Base-by-base conservation (phyloP, 495 filamentous ascomycete species). In the Penicillium tannophilum region DNA sequence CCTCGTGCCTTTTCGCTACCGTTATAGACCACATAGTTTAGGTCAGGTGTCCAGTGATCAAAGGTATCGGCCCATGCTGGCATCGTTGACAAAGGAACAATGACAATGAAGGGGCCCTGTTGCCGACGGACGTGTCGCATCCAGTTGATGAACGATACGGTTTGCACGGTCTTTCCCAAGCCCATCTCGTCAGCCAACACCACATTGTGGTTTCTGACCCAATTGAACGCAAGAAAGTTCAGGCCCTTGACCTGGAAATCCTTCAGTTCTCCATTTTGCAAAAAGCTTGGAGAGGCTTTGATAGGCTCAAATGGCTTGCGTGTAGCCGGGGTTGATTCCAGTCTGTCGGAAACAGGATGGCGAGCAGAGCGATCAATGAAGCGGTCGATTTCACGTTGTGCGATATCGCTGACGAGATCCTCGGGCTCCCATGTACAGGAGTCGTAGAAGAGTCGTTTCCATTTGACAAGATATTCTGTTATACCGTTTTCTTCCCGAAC, bases 161-260 rank as follows among this genome's bases (percentile, higher is more conserved):
- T 97, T 73, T 99, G 94, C 3, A 99, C 93, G 1, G 94, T 99
- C 78, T 99, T 99, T 24, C 94, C 94, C 28, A 99, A 80, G 55
- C 94, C 94, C 94, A 99, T 99, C 69, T 99, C 94, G 63, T 99
- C 94, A 12, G 94, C 94, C 14, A 99, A 81, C 52, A 99, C 96
- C 61, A 97, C 93, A 65, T 97, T 98, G 63, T 91, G 90, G 44
- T 86, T 86, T 60, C 86, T 86, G 44, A 89, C 89, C 94, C 94
- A 99, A 70, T 97, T 96, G 66, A 92, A 90, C 41, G 91, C 91
- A 55, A 99, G 76, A 74, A 96, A 98, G 74, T 97, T 97, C 51
- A 99, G 72, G 6, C 94, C 94, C 45, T 89, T 90, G 63, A 97
- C 80, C 73, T 99, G 94, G 70, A 99, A 99, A 52, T 93, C 90